A percentile compares a stretch with the other conserved stretches of the same genome.
Evolutionary conservation across 2,329 filamentous ascomycete genomes (phyloP).

Genomic region (Pestalotiopsis sp.): DNA sequence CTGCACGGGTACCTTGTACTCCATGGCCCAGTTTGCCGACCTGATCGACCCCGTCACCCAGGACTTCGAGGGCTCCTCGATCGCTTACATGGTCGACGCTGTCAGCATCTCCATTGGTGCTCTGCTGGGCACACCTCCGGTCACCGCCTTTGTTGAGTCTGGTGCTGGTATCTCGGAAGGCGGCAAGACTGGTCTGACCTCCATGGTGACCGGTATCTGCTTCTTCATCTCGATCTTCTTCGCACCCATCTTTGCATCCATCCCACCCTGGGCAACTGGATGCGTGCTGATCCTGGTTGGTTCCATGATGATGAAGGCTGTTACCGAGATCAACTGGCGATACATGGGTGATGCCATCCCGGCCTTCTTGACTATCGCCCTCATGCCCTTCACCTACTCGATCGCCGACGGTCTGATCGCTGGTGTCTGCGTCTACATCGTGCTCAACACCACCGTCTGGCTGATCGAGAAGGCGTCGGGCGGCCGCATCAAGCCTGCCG

Average conservation of each 20-base stretch:
- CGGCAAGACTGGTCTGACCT: conserved; percentile 81
- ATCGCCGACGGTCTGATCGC: conserved; percentile 86
- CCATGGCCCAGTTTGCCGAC: conserved; percentile 83
- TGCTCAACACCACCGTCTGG: conserved; percentile 75
- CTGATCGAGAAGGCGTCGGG: conserved; percentile 66
- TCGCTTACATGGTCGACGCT: conserved; percentile 84
- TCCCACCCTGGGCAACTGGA: conserved; percentile 87
- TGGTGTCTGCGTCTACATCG: conserved; percentile 75
- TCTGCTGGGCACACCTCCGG: conserved; percentile 76
- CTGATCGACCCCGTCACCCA: conserved; percentile 80
- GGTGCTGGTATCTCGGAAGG: conserved; percentile 89
- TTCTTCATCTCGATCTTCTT: conserved; percentile 91
- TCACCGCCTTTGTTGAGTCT: conserved; percentile 88
- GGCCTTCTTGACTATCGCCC: conserved; percentile 78
- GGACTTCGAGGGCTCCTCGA: conserved; percentile 83
- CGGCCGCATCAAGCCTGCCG: conserved; percentile 72
- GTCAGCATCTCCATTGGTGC: conserved; percentile 78
- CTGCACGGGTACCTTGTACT: conserved; percentile 83
- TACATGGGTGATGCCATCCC: conserved; percentile 85
- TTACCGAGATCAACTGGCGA: conserved; percentile 84
- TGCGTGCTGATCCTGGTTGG: conserved; percentile 87
- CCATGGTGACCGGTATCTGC: conserved; percentile 76
- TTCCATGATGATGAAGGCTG: conserved; percentile 81
- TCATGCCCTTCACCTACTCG: conserved; percentile 91
- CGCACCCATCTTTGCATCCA: conserved; percentile 86